Evolutionary conservation across 305 asterid genomes (phyloP), one percentile per base, ranked within the genome.

Genomic region (Fraxinus platypoda): DNA sequence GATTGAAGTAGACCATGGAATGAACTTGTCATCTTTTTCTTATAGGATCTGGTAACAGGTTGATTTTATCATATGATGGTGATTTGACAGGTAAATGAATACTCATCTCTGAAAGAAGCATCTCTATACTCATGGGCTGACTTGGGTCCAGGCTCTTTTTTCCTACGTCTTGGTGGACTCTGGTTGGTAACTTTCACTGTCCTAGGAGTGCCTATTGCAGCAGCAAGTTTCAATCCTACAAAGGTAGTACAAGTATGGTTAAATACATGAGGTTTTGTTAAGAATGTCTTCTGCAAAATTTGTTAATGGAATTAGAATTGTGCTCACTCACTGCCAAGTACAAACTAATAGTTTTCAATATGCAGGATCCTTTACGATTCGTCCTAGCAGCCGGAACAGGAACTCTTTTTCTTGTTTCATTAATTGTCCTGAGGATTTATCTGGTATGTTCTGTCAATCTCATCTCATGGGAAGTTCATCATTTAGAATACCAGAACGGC

Each of bases 171-270:
- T 38, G 98, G 98, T 26, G 89, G 95, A 75, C 95, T 95, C 52
- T 95, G 97, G 95, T 84, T 95, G 75, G 84, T 91, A 78, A 92
- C 97, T 80, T 92, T 93, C 88, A 88, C 94, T n/a, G 93, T 91
- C 74, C 90, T 95, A 8, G 98, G 98, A 82, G 92, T 81, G 62
- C 98, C 98, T 43, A 87, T 95, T 84, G 97, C 98, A 23, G 98
- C 97, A 49, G 94, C 98, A 74, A 95, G 98, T 85, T 95, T 95
- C 88, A 91, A 87, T 88, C 98, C 97, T 82, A 77, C 94, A 23
- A 94, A 90, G 94, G 95, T 92, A 37, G 66, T 12, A 0, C 64
- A 38, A 78, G 25, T 11, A 43, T 6, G 2, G 59, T 33, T 19
- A 8, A 74, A n/a, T 54, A 57, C 68, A 57, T 19, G 68, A 59